phyloP scores from a whole-genome alignment of 257 asterid genomes.

The Scutellaria barbata region DNA sequence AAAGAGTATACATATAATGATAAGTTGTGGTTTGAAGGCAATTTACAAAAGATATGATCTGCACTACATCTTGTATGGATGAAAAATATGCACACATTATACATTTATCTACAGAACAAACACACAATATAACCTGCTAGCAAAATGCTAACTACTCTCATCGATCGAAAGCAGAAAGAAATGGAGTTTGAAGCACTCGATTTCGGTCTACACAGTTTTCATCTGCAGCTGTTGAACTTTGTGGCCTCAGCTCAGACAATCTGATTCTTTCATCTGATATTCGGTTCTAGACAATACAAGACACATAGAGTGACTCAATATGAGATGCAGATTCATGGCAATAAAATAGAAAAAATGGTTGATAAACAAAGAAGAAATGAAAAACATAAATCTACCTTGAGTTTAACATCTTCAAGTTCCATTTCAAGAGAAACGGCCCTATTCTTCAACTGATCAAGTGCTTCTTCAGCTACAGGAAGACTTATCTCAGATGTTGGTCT shows the following conservation, averaged over 20 bases:
- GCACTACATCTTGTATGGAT: background rate
- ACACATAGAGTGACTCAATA: slow-evolving; percentile 21
- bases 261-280: slow-evolving; percentile 67
- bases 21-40: background rate
- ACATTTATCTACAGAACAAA: slow-evolving; percentile 28
- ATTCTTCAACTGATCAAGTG: slow-evolving; percentile 69
- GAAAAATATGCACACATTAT: background rate
- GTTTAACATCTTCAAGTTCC: slow-evolving; percentile 76
- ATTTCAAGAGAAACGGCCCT: slow-evolving; percentile 63
- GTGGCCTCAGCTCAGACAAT: slow-evolving; percentile 72
- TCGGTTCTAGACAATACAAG: slow-evolving; percentile 58
- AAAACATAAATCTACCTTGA: slow-evolving; percentile 60
- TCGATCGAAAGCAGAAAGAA: slow-evolving; percentile 69
- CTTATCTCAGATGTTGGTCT: slow-evolving; percentile 61
- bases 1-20: background rate
- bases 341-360: background rate
- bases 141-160: slow-evolving; percentile 38
- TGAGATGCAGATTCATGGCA: slow-evolving; percentile 5
- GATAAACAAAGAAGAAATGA: background rate
- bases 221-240: slow-evolving; percentile 51
- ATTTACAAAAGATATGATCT: background rate
- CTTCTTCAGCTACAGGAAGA: slow-evolving; percentile 74
- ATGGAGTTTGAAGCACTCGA: slow-evolving; percentile 45
- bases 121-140: slow-evolving; percentile 27
- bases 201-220: slow-evolving; percentile 39